Percentiles rank a stretch among this genome's conserved stretches.
phyloP scores from a whole-genome alignment of 2,329 filamentous ascomycete species.

The Claviceps quebecensis region DNA sequence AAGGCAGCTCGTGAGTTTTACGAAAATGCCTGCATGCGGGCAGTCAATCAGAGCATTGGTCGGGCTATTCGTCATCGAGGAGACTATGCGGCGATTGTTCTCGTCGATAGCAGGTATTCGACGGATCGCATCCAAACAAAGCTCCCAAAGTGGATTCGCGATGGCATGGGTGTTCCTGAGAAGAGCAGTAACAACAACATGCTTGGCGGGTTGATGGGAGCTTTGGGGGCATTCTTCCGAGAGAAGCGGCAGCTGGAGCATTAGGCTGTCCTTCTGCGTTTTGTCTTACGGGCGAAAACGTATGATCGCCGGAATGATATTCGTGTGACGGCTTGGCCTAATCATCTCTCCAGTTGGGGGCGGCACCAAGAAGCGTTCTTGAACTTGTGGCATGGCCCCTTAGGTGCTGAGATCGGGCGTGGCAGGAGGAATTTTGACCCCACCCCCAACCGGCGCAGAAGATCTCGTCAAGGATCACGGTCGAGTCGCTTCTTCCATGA shows the following conservation, averaged over 20 bases:
- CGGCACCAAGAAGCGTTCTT: too few relatives aligned
- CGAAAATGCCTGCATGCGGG: slow-evolving; percentile 90
- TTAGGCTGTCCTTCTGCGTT: neutral
- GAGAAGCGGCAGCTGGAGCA: slow-evolving; percentile 23
- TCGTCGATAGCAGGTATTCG: slow-evolving; percentile 72
- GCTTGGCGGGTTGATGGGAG: slow-evolving; percentile 45
- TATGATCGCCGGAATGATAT: neutral
- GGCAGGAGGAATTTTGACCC: too few relatives aligned
- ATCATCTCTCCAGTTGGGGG: too few relatives aligned
- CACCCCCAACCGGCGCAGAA: too few relatives aligned
- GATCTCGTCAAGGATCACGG: too few relatives aligned
- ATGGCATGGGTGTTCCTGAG: slow-evolving; percentile 40
- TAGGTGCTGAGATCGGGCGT: too few relatives aligned
- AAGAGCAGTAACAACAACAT: slow-evolving; percentile 18
- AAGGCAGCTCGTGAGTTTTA: slow-evolving; percentile 65
- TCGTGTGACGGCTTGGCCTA: neutral
- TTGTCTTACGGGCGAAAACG: neutral
- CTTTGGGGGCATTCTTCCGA: slow-evolving; percentile 43
- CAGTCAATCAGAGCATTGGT: slow-evolving; percentile 93
- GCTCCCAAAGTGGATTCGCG: slow-evolving; percentile 78
- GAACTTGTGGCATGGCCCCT: too few relatives aligned
- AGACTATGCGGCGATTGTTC: slow-evolving; percentile 82
- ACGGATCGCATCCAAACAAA: slow-evolving; percentile 60
- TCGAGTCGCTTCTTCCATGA: too few relatives aligned
- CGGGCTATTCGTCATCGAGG: slow-evolving; percentile 75